phyloP scores from a whole-genome alignment of 768 basidiomycete genomes.

The Suillus subluteus region DNA sequence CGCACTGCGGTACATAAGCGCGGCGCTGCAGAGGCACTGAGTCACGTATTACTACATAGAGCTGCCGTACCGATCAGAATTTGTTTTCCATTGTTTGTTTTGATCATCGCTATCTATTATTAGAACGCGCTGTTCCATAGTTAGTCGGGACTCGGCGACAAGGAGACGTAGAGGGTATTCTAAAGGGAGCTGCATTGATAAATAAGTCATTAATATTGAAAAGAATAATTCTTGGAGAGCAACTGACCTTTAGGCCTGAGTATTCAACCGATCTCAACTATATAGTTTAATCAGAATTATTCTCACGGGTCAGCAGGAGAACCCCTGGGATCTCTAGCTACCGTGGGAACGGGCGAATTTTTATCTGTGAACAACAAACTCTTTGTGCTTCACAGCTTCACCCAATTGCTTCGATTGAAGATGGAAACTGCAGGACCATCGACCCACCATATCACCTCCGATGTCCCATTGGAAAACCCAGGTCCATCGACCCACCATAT shows the following conservation, averaged over 20 bases:
- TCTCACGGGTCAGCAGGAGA: neutral
- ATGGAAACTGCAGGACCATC: conserved; percentile 38
- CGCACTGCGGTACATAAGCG: conserved; percentile 21
- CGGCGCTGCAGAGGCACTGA: neutral
- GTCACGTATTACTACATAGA: neutral
- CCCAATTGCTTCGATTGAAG: conserved; percentile 13
- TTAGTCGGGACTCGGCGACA: no score
- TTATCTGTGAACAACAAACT: neutral
- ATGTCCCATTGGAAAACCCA: conserved; percentile 23
- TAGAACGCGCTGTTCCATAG: neutral
- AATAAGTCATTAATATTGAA: neutral
- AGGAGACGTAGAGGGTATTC: no score
- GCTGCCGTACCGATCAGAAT: conserved; percentile 23
- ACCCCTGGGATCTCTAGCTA: conserved; percentile 14
- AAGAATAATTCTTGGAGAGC: neutral
- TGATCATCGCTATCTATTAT: conserved; percentile 18
- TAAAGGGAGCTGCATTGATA: no score
- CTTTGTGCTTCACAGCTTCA: neutral
- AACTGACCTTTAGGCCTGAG: no score
- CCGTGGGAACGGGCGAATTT: conserved; percentile 8
- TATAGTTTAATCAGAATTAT: conserved; percentile 4
- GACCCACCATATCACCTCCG: conserved; percentile 16
- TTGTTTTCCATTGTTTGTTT: conserved; percentile 16
- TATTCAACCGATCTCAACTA: neutral
- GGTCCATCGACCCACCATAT: conserved; percentile 14